These are phyloP conservation scores for Cercospora janseana DNA, from an alignment of 2,329 filamentous ascomycete species.

Conservation along the genomic window DNA sequence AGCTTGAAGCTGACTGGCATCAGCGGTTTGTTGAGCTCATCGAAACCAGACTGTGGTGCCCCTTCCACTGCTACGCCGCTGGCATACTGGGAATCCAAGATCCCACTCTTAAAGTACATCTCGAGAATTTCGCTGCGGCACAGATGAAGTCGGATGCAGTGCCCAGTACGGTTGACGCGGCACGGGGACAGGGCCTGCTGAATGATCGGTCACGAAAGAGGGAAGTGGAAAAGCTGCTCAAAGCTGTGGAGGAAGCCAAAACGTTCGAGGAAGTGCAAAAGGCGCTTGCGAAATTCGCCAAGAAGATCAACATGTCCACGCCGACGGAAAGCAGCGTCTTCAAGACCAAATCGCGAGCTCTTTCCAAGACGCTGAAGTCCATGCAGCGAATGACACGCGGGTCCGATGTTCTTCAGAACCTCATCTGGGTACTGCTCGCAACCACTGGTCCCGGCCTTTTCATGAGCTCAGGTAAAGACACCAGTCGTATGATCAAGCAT, in stretches of 20 bases:
- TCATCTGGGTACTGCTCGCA: conserved; percentile 37
- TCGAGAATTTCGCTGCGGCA: conserved; percentile 29
- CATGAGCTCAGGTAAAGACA: conserved; percentile 39
- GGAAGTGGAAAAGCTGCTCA: conserved; percentile 33
- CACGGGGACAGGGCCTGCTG: conserved; percentile 25
- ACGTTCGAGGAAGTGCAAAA: conserved; percentile 29
- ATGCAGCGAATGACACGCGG: conserved; percentile 32
- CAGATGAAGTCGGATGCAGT: conserved; percentile 32
- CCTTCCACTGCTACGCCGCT: conserved; percentile 32
- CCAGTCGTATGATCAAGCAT: conserved; percentile 38
- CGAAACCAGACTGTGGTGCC: conserved; percentile 26
- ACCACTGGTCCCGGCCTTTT: conserved; percentile 31
- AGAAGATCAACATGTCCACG: conserved; percentile 31
- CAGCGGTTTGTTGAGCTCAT: conserved; percentile 22
- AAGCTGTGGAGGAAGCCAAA: conserved; percentile 26
- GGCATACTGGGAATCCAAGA: conserved; percentile 30
- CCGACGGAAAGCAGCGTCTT: conserved; percentile 22
- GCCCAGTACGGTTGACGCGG: conserved; percentile 18
- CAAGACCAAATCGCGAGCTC: conserved; percentile 23
- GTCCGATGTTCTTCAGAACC: conserved; percentile 37
- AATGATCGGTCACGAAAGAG: conserved; percentile 24
- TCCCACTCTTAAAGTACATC: conserved; percentile 30
- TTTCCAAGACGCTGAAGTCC: conserved; percentile 27
- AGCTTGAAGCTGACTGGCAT: conserved; percentile 21
- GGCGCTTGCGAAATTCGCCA: conserved; percentile 28